Evolutionary conservation across 2,329 filamentous ascomycete species (phyloP), one percentile per base, ranked within the genome.

Genomic region (Pseudogymnoascus sp.): DNA sequence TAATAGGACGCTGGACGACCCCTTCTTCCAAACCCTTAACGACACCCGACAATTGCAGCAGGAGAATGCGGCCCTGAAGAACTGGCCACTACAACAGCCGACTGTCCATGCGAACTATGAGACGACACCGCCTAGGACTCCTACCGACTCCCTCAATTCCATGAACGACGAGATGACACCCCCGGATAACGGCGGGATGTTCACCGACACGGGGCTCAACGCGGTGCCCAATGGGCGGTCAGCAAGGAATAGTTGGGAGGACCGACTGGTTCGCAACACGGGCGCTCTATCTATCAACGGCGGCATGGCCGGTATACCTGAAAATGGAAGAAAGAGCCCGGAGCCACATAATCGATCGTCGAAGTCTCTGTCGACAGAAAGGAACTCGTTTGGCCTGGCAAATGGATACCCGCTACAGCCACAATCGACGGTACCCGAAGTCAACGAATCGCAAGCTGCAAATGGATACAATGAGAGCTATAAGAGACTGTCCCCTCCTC

Each of bases 141-240:
- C 69, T 63, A 73, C 75, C 66, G 68, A 69, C 18, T 65, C 68
- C 3, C 71, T 72, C 68, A 64, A 69, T 63, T 73, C 73, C 67
- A 71, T 69, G 29, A 69, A 74, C 62, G 67, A 62, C n/a, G 65
- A 64, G 45, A 64, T 61, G 12, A 66, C 66, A 40, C 39, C 62
- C 14, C 67, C 67, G 26, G 65, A 66, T 64, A 73, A 72, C 68
- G 72, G 71, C 18, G 71, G 72, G 59, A 66, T 68, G 62, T 62
- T 65, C 16, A 67, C 67, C 62, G 71, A 73, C 60, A 81, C 83
- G 71, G 86, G 81, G 75, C 83, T 86, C 76, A 83, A 79, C 74
- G 81, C 83, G 39, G 71, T 84, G 71, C 80, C 82, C 68, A 86
- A 87, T 72, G 83, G 81, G 67, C 79, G 78, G 69, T 77, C 79